Base-by-base conservation (phyloP, 306 rosid genomes). In the Senna siamea region DNA sequence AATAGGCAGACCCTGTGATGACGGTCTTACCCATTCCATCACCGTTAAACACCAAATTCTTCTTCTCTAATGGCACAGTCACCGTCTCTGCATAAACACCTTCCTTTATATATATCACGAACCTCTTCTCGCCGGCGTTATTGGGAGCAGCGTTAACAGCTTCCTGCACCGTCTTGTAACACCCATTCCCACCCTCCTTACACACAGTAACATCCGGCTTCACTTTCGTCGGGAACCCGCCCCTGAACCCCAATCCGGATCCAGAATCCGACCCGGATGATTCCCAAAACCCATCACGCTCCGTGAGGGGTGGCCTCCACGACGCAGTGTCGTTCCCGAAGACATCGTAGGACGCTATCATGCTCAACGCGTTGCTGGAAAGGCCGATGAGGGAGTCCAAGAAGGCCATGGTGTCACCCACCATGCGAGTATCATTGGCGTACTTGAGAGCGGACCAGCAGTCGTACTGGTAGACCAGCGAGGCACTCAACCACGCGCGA, bases 11-110 rank as follows among this genome's bases (percentile, higher is more conserved):
- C 8, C 97, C 99, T 0, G 99, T 89, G 28, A 94, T 94, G 2
- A 94, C 87, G 0, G 97, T 94, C 67, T 87, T 83, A 6, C 99
- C 96, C 81, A 85, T 92, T 2, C 97, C 99, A 14, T 89, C 96
- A 0, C 99, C 99, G 69, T 85, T 69, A 19, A 94, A 85, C 52
- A 94, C 93, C 13, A 94, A 76, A 55, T 92, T 94, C 78, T 57
- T 82, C 89, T 92, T 94, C 87, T 75, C 80, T 1, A 90, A 59
- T 20, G 92, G 87, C 74, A 94, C 80, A 79, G 93, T 82, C 37
- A 94, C 95, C n/a, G 18, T 94, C 87, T 94, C 99, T 4, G 83
- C 92, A 28, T 89, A 94, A 71, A 88, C 83, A 15, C 99, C 99
- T 51, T 77, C 87, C 76, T 78, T 88, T 7, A 94, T 87, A 18